phyloP scores from a whole-genome alignment of 371 early-diverging fungal genomes.

The Syncephalis fuscata region DNA sequence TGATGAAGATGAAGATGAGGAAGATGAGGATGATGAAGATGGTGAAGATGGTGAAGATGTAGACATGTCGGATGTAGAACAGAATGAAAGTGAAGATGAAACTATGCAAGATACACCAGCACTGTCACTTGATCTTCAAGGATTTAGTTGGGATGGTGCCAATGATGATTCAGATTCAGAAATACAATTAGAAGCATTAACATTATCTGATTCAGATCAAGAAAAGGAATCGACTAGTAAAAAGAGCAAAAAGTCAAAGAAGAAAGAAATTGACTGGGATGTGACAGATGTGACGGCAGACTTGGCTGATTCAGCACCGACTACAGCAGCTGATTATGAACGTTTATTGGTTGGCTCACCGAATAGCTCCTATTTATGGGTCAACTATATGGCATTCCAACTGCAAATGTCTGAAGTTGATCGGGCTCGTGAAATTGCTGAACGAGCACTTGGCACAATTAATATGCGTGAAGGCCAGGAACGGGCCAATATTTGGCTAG shows the following conservation, averaged over 20 bases:
- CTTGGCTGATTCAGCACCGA: slow-evolving; percentile 26
- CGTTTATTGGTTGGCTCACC: slow-evolving; percentile 83
- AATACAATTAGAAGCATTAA: neutral
- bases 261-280: slow-evolving; percentile 14
- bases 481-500: slow-evolving; percentile 91
- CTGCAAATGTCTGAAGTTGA: slow-evolving; percentile 75
- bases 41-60: slow-evolving; percentile 28
- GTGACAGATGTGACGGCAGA: slow-evolving; percentile 33
- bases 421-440: slow-evolving; percentile 82
- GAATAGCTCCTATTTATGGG: slow-evolving; percentile 91
- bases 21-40: slow-evolving; percentile 24
- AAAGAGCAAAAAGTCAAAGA: slow-evolving; percentile 27
- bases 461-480: slow-evolving; percentile 85
- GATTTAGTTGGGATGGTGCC: too few relatives aligned
- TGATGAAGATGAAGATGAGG: slow-evolving; percentile 14
- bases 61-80: slow-evolving; percentile 13
- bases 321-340: slow-evolving; percentile 62
- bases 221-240: slow-evolving; percentile 14
- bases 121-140: too few relatives aligned
- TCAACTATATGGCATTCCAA: slow-evolving; percentile 95
- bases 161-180: neutral
- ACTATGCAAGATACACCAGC: slow-evolving; percentile 2
- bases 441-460: slow-evolving; percentile 87
- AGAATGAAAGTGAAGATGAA: slow-evolving; percentile 10
- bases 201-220: slow-evolving; percentile 14